Base-by-base conservation (phyloP, 495 filamentous ascomycete species). In the Aspergillus coremiiformis region DNA sequence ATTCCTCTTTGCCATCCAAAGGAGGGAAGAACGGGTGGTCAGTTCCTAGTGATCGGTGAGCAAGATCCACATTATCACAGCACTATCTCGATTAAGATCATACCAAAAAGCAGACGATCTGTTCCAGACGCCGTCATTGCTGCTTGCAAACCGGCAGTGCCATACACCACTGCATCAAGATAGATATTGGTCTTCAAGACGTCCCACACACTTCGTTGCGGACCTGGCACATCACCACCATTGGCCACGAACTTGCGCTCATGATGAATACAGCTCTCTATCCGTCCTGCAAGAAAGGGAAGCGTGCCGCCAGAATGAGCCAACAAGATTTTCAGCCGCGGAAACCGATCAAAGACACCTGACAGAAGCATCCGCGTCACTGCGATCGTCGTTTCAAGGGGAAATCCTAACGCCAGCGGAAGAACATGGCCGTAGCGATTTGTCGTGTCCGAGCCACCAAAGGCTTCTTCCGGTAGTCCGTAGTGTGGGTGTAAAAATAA, bases 11-110 rank as follows among this genome's bases (percentile, higher is more conserved):
- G 24, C 57, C 74, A 22, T 73, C 73, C 12, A 95, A 58, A 1
- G 90, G 90, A 27, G 92, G 92, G 68, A 96, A 97, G 71, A 97
- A 97, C 0, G 92, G 92, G 70, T 96, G 89, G 66, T 96, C 92
- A 2, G 89, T 95, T 17, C 87, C 80, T 82, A 47, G 22, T 12
- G 43, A 10, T n/a, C 5, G 49, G 54, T 65, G 30, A 66, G 57
- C 23, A 39, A 39, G n/a, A 20, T 41, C 23, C 26, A 19, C 6
- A 30, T 10, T 11, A 45, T 19, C 32, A 23, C n/a, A 44, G 17
- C 3, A 29, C 17, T n/a, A 41, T 49, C 9, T 32, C 20, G 58
- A 52, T 14, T 45, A 49, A 12, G 29, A 32, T 54, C 69, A 41
- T 64, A 84, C 82, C 90, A 74, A 96, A 92, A 61, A 92, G 75